Conservation (phyloP, 257 asterid genomes). For the Haberlea rhodopensis region DNA sequence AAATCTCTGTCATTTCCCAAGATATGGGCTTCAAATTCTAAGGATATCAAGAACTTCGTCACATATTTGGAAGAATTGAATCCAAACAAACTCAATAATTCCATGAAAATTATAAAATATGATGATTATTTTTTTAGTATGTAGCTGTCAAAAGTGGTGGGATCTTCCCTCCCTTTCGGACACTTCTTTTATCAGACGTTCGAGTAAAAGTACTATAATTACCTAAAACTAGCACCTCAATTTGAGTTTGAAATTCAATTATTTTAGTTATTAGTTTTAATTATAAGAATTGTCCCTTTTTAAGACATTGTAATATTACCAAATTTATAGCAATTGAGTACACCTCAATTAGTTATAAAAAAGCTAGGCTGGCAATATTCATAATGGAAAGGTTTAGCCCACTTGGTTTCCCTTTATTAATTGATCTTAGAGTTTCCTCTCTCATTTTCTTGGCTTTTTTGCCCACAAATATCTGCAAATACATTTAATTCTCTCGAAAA, state of each 20-base stretch:
- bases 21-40: constrained; percentile 48
- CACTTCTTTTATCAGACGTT: too few relatives aligned
- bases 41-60: constrained; percentile 36
- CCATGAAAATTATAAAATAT: constrained; percentile 32
- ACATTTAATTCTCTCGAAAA: not conserved
- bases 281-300: constrained; percentile 41
- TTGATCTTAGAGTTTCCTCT: constrained; percentile 6
- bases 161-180: constrained; percentile 47
- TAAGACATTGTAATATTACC: constrained; percentile 33
- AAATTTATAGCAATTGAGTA: constrained; percentile 35
- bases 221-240: too few relatives aligned
- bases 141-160: constrained; percentile 59
- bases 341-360: constrained; percentile 34
- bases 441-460: constrained; percentile 1
- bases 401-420: constrained; percentile 19
- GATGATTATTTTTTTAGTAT: constrained; percentile 44
- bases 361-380: constrained; percentile 54
- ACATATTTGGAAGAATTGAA: constrained; percentile 34
- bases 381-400: constrained; percentile 25
- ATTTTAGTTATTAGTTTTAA: too few relatives aligned
- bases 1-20: constrained; percentile 55
- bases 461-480: not conserved
- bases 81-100: constrained; percentile 51
- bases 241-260: too few relatives aligned
- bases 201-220: too few relatives aligned